Evolutionary conservation across 2,329 filamentous ascomycete genomes (phyloP), one percentile per base, ranked within the genome.

Genomic region (Verticillium longisporum): DNA sequence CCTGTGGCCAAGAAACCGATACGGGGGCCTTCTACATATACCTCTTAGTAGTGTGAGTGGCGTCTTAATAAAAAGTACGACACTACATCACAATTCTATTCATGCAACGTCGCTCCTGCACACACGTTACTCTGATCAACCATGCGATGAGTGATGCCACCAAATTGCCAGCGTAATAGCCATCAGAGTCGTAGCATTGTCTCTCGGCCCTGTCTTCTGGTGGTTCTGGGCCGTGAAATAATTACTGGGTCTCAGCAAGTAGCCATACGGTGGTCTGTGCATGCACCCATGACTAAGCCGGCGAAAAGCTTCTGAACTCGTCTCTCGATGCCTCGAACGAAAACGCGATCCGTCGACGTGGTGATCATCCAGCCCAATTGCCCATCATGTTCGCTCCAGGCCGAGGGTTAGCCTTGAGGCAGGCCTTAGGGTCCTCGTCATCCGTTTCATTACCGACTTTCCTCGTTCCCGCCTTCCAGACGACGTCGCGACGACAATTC

Each of bases 381-480:
- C 18, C 18, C 7, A 50, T 21, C n/a, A 91, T 92, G 87, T 81
- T 91, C 71, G 83, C 83, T 67, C 83, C 85, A 66, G 81, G 84
- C 69, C 80, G 86, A 72, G 82, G 83, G 69, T 83, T 82, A 75
- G 82, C 80, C 66, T 75, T 89, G 66, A 81, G 83, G 69, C 81
- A 82, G 76, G 81, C 84, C 64, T 71, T 85, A 56, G 73, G 78
- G 62, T 77, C 82, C 54, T 70, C 74, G 26, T 73, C 78, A 31
- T 74, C 80, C 60, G 75, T 80, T 62, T 81, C 81, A n/a, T 78
- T 92, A 56, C 89, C 90, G 34, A 76, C 83, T 32, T 92, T 93
- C 73, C 86, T 94, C 57, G 78, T 91, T 14, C 90, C 90, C 26
- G 87, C 88, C 56, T 88, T 92, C 76, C 85, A 85, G 70, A 65